Evolutionary conservation across 345 rosid species (phyloP).

Genomic region (Salix brachista): DNA sequence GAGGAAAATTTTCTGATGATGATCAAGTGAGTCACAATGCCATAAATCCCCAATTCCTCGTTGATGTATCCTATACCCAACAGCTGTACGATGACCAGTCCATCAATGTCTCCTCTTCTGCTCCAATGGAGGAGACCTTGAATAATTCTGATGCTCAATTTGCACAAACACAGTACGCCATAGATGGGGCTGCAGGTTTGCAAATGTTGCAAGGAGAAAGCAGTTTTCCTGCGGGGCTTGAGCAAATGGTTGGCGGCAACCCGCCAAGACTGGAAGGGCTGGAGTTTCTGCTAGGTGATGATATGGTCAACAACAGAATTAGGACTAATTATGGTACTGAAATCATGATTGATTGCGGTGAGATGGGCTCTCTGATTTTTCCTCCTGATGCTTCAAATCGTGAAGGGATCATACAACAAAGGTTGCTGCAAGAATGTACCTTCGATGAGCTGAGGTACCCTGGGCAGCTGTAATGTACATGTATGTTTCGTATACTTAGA

Average conservation of each 20-base stretch:
- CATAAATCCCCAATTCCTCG: conserved; percentile 16
- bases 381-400: conserved; percentile 25
- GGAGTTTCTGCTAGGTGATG: conserved; percentile 41
- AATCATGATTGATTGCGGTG: conserved; percentile 11
- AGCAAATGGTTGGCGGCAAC: conserved; percentile 22
- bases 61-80: conserved; percentile 16
- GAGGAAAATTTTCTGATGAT: conserved; percentile 44
- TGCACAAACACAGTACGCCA: conserved; percentile 12
- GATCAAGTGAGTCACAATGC: conserved; percentile 8
- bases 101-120: conserved; percentile 14
- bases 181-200: conserved; percentile 15
- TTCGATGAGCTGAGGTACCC: conserved; percentile 29
- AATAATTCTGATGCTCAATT: conserved; percentile 13
- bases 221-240: conserved; percentile 24
- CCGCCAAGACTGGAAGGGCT: conserved; percentile 38
- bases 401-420: conserved; percentile 22
- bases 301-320: conserved; percentile 9
- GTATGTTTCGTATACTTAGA: background rate
- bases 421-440: conserved; percentile 24
- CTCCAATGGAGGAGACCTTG: conserved; percentile 27
- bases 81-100: conserved; percentile 26
- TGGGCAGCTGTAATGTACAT: conserved; percentile 12
- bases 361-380: conserved; percentile 21
- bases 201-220: conserved; percentile 29
- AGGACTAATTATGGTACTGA: conserved; percentile 9